Evolutionary conservation across 495 filamentous ascomycete genomes (phyloP), one percentile per base, ranked within the genome.

Genomic region (Penicillium malachiteum): DNA sequence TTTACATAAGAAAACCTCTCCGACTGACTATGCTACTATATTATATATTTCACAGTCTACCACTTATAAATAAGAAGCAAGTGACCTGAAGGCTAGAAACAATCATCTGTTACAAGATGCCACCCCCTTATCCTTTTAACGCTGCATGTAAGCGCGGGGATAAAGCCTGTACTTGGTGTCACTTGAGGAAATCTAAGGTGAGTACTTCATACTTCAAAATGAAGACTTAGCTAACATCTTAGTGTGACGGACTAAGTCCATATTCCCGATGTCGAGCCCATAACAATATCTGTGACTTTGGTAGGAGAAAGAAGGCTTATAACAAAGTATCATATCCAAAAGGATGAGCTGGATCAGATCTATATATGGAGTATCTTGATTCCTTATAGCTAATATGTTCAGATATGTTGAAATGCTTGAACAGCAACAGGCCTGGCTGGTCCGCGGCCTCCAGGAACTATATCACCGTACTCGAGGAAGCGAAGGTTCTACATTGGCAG

Each of bases 401-500:
- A 87, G 84, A 62, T 87, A 87, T 55, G 84, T 87, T 35, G 85
- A 88, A 60, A 85, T 87, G 81, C 80, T 88, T 13, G 85, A 88
- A 58, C 82, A 86, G 58, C 84, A 88, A 71, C 84, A 87, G 69
- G 62, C 68, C 9, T 85, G 85, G 70, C 73, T 88, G 3, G 83
- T 87, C 45, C 67, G 83, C 39, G 84, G 78, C 30, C 71, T 87
- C 1, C 82, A 84, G 58, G 80, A 86, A 66, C 63, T 86, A 34
- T 88, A 87, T 62, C 72, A 71, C 47, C 81, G 79, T 30, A 60
- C 77, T 18, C 65, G 67, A 30, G 73, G 70, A 26, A 76, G 79
- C 38, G 71, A 81, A 57, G 69, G 72, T 34, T n/a, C n/a, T n/a
- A n/a, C n/a, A n/a, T 88, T 85, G 85, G 65, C 71, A 1, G 85